phyloP scores from a whole-genome alignment of 768 basidiomycete species.

The Daedalea quercina region DNA sequence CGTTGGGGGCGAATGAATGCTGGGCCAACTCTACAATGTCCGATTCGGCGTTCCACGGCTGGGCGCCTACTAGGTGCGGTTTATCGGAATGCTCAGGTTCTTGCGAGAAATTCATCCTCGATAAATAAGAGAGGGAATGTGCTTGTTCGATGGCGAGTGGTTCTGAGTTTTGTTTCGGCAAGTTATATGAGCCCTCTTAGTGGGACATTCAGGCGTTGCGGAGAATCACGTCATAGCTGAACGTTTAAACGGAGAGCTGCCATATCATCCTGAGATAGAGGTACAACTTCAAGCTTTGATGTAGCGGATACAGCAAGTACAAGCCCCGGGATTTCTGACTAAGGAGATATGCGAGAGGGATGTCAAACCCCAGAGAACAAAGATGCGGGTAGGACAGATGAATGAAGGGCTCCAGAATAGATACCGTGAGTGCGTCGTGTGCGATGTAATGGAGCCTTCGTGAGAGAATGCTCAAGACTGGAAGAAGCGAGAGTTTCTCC shows the following conservation, averaged over 20 bases:
- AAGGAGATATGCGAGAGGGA: neutral
- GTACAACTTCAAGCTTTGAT: no score
- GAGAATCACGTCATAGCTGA: neutral
- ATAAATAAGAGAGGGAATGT: no score
- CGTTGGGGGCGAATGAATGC: constrained; percentile 54
- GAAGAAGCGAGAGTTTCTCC: constrained; percentile 5
- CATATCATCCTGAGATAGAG: no score
- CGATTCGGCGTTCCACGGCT: constrained; percentile 71
- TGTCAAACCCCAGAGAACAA: neutral
- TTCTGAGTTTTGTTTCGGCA: no score
- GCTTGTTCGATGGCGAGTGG: no score
- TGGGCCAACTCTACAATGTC: constrained; percentile 46
- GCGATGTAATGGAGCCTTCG: neutral
- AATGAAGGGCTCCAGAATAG: neutral
- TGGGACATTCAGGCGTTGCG: neutral
- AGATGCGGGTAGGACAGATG: neutral
- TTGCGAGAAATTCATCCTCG: constrained; percentile 9
- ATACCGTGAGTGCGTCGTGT: neutral
- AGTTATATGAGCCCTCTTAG: neutral
- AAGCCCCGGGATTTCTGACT: no score
- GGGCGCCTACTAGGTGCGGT: constrained; percentile 35
- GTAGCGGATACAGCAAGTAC: no score
- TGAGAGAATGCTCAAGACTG: neutral
- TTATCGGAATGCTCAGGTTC: constrained; percentile 46
- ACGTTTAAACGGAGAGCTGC: neutral